These are phyloP conservation scores for Hyphopichia wangnamkhiaoensis DNA, from an alignment of 1,139 yeast genomes.

Conservation along the genomic window DNA sequence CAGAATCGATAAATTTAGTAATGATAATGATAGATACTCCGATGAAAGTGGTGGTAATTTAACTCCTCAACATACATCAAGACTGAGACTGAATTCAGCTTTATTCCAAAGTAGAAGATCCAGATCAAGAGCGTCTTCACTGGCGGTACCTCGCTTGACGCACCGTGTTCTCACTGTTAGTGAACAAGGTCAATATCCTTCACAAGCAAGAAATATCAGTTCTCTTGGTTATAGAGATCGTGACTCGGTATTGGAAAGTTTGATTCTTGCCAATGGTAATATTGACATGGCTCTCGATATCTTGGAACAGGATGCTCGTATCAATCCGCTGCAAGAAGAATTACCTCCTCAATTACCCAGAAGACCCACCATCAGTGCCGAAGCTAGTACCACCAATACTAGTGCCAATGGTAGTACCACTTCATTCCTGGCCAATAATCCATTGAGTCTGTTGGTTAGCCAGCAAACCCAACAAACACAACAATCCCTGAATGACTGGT, in stretches of 20 bases:
- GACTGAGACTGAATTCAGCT: slow-evolving; percentile 16
- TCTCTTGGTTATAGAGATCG: slow-evolving; percentile 49
- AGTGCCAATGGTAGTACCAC: slow-evolving; percentile 9
- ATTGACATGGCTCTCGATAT: slow-evolving; percentile 50
- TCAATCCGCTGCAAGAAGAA: slow-evolving; percentile 39
- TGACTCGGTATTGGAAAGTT: slow-evolving; percentile 52
- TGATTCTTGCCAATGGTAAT: slow-evolving; percentile 48
- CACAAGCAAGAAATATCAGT: slow-evolving; percentile 39
- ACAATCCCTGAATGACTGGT: slow-evolving; percentile 25
- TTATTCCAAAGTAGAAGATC: slow-evolving; percentile 6
- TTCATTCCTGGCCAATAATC: slow-evolving; percentile 16
- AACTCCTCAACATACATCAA: slow-evolving; percentile 6
- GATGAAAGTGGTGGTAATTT: slow-evolving; percentile 11
- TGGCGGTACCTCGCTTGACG: slow-evolving; percentile 32
- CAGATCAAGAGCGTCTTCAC: background rate
- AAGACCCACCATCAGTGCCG: slow-evolving; percentile 31
- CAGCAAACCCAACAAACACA: slow-evolving; percentile 19
- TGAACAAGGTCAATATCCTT: slow-evolving; percentile 43
- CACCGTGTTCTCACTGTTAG: slow-evolving; percentile 46
- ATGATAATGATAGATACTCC: slow-evolving; percentile 19
- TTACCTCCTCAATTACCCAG: slow-evolving; percentile 49
- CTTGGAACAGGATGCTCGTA: slow-evolving; percentile 39
- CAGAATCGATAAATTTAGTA: slow-evolving; percentile 33
- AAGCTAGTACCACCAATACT: slow-evolving; percentile 7
- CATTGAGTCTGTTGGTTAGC: slow-evolving; percentile 15